Evolutionary conservation across 2,329 filamentous ascomycete species (phyloP).

Genomic region (Fusarium circinatum): DNA sequence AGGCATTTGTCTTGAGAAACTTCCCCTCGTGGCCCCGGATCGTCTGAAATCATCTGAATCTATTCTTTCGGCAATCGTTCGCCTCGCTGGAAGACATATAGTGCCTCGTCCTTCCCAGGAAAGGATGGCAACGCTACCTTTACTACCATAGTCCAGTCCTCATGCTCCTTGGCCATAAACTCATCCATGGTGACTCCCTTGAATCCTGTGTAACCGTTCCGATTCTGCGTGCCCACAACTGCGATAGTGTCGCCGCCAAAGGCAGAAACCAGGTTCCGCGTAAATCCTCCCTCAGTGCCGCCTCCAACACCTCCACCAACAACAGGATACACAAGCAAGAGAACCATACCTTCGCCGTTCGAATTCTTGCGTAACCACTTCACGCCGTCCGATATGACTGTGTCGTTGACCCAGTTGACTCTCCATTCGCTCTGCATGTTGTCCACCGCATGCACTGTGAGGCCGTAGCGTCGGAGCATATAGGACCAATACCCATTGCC

Average conservation of each 20-base stretch:
- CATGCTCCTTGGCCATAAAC: constrained; percentile 69
- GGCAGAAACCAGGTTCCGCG: constrained; percentile 66
- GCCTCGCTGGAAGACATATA: constrained; percentile 72
- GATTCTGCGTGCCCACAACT: constrained; percentile 80
- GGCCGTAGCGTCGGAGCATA: constrained; percentile 70
- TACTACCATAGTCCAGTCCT: constrained; percentile 67
- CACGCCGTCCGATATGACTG: constrained; percentile 68
- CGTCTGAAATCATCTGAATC: background rate
- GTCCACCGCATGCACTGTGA: constrained; percentile 70
- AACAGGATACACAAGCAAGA: constrained; percentile 79
- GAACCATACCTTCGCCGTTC: constrained; percentile 64
- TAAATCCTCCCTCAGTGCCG: constrained; percentile 72
- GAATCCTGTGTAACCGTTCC: constrained; percentile 79
- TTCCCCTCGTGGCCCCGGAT: background rate
- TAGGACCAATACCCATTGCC: constrained; percentile 82
- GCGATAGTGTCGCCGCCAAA: constrained; percentile 73
- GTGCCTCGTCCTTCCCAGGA: constrained; percentile 78
- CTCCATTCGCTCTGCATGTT: constrained; percentile 75
- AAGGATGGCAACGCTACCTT: constrained; percentile 79
- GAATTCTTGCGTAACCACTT: constrained; percentile 63
- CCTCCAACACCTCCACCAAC: constrained; percentile 72
- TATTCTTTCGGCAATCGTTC: constrained; percentile 48
- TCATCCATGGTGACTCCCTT: constrained; percentile 70
- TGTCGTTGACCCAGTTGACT: constrained; percentile 75
- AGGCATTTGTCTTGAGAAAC: background rate